Base-by-base conservation (phyloP, 345 rosid genomes). In the Eucalyptus regnans region DNA sequence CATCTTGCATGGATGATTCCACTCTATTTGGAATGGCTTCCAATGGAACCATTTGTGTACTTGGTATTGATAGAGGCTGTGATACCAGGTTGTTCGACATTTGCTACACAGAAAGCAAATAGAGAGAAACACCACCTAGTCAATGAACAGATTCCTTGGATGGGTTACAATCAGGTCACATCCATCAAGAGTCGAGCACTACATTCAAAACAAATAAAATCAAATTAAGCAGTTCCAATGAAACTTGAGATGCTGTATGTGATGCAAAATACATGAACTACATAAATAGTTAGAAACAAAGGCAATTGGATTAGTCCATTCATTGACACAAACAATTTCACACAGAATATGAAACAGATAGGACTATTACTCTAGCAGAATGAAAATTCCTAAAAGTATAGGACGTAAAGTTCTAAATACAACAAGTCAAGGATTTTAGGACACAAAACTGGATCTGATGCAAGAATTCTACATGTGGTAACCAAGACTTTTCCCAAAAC, bases 31-130 rank as follows among this genome's bases (percentile, higher is more conserved):
- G 86, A 84, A 89, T 88, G 50, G 92, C 88, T 90, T 94, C 95
- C 89, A 93, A 90, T 90, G 92, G 92, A 91, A 91, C 90, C 92
- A 92, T 89, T 83, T 93, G 91, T 89, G 87, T 88, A 87, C 92
- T 90, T 83, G 91, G 92, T 54, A 92, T 89, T 8, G 93, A 80
- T 56, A 94, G 86, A 49, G 91, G 91, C 88, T 95, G 94, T 41
- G 94, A 92, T 22, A 92, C 93, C 52, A 96, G 91, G 92, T 95
- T 88, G 89, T 94, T 92, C 37, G 94, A 91, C 97, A 96, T 41
- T 41, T 94, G 60, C 85, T 89, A 91, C 87, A 87, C 64, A 71
- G 90, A 56, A 89, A 86, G 64, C 43, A 87, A 56, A 41, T 62
- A 48, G 49, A 60, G 50, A 60, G 18, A 44, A 62, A 62, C 88